Evolutionary conservation across 768 basidiomycete genomes (phyloP).

Genomic region (Termitomyces sp.): DNA sequence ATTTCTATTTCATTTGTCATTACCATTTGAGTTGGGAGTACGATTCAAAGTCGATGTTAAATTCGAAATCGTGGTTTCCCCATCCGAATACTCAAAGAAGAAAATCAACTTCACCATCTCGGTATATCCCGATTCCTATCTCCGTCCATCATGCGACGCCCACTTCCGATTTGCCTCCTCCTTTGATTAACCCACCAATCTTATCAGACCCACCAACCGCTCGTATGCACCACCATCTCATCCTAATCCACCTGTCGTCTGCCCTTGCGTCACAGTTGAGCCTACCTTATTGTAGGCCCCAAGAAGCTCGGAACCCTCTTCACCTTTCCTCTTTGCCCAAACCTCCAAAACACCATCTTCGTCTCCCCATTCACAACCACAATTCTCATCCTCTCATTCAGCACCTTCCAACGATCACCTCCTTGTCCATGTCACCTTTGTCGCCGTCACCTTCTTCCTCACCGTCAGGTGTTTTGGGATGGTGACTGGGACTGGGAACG

Average conservation of each 20-base stretch:
- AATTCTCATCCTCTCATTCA: constrained; percentile 45
- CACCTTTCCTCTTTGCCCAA: constrained; percentile 39
- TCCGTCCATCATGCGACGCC: neutral
- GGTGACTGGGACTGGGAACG: neutral
- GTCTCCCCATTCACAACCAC: constrained; percentile 34
- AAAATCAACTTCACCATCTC: neutral
- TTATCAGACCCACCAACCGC: neutral
- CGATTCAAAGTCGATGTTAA: no score
- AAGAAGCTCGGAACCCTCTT: constrained; percentile 27
- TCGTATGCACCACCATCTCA: neutral
- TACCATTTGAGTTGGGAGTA: neutral
- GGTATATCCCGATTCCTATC: neutral
- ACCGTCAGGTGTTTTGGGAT: neutral
- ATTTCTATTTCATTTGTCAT: neutral
- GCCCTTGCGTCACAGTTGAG: no score
- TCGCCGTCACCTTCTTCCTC: constrained; percentile 33
- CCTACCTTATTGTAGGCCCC: constrained; percentile 17
- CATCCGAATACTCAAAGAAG: neutral
- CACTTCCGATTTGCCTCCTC: no score
- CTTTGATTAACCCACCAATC: neutral
- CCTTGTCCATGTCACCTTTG: constrained; percentile 32
- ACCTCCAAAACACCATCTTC: constrained; percentile 26
- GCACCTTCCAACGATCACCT: constrained; percentile 56
- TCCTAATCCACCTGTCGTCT: no score
- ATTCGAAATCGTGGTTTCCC: neutral